phyloP scores from a whole-genome alignment of 495 filamentous ascomycete species.

The Aspergillus haitiensis region DNA sequence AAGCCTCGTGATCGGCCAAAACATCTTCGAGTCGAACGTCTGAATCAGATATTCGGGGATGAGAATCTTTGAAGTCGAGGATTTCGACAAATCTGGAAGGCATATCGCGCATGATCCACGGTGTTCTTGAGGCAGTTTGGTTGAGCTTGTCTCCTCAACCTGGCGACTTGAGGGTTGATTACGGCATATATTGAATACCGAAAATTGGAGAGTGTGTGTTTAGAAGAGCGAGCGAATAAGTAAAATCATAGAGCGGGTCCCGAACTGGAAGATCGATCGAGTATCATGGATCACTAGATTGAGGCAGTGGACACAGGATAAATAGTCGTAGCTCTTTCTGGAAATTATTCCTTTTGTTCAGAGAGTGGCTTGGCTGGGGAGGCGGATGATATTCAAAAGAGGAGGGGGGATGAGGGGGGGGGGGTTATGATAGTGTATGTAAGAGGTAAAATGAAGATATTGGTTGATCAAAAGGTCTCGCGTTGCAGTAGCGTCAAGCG shows the following conservation, averaged over 20 bases:
- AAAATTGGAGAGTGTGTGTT: background rate
- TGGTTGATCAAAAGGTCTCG: conserved; percentile 14
- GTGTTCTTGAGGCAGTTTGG: background rate
- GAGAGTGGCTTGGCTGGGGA: background rate
- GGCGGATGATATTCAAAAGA: background rate
- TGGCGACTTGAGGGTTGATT: background rate
- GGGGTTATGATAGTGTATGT: background rate
- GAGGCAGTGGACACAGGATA: background rate
- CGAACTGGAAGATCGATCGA: background rate
- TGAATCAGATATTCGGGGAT: conserved; percentile 38
- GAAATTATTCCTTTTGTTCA: background rate
- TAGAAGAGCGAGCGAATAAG: background rate
- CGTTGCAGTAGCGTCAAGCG: conserved; percentile 16
- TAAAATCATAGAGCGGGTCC: background rate
- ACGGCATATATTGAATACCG: conserved; percentile 1
- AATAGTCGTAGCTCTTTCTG: background rate
- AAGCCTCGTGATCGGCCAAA: conserved; percentile 48
- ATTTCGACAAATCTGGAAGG: conserved; percentile 51
- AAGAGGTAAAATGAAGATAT: conserved; percentile 6
- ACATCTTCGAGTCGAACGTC: conserved; percentile 53
- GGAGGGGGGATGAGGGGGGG: background rate
- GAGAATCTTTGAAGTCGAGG: conserved; percentile 41
- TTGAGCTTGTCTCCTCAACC: background rate
- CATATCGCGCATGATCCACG: conserved; percentile 41
- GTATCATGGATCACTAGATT: background rate